These are phyloP conservation scores for Linnemannia schmuckeri DNA, from an alignment of 192 early-diverging fungal genomes.

Conservation along the genomic window DNA sequence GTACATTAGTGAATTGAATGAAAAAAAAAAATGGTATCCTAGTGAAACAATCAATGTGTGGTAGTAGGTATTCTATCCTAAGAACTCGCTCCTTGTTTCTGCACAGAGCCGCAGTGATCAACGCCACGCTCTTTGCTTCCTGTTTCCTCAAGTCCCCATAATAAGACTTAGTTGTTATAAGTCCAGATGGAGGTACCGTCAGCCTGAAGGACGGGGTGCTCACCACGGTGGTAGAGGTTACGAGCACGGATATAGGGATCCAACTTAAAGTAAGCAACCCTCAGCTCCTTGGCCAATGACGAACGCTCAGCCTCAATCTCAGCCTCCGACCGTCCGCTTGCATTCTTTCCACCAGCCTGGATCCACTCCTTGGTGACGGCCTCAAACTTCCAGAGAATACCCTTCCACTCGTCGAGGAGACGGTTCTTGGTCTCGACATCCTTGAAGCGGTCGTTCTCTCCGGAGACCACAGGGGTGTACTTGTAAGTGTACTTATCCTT, in stretches of 20 bases:
- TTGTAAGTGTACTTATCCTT: conserved; percentile 59
- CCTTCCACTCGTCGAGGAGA: conserved; percentile 29
- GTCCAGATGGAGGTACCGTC: conserved; percentile 25
- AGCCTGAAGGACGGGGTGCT: conserved; percentile 10
- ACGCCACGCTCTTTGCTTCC: neutral
- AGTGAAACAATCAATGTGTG: neutral
- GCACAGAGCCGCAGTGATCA: neutral
- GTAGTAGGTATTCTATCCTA: neutral
- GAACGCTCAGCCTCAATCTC: conserved; percentile 54
- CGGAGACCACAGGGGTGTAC: conserved; percentile 39
- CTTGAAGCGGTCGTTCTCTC: conserved; percentile 57
- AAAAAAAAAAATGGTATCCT: conserved; percentile 3
- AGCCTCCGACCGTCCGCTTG: conserved; percentile 22
- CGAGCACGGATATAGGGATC: conserved; percentile 61
- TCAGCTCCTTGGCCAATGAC: conserved; percentile 47
- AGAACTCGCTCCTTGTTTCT: neutral
- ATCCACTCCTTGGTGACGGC: conserved; percentile 60
- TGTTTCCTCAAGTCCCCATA: neutral
- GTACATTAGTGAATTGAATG: conserved; percentile 9
- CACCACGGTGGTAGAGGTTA: conserved; percentile 45
- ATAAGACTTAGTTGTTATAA: conserved; percentile 17
- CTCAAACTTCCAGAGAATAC: conserved; percentile 59
- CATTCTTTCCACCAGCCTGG: conserved; percentile 51
- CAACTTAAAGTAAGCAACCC: conserved; percentile 55
- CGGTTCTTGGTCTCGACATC: conserved; percentile 48